Evolutionary conservation across 1,284 basidiomycete species (phyloP), one percentile per base, ranked within the genome.

Genomic region (Bondarzewia mesenterica): DNA sequence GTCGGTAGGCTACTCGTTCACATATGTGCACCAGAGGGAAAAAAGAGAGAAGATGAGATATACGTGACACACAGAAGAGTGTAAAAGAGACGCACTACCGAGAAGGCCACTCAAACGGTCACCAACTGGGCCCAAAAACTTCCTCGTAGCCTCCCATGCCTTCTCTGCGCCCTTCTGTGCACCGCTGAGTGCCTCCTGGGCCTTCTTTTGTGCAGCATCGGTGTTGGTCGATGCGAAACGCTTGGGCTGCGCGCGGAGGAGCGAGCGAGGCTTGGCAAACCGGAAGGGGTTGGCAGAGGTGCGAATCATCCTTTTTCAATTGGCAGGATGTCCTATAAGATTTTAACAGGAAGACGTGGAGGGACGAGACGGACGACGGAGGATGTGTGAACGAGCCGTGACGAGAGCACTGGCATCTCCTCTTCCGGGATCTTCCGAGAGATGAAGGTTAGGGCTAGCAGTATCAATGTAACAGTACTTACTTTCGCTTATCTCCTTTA

Each of bases 1-100:
- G 77, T 56, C 81, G 80, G 74, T 93, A 93, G 26, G 82, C 92
- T 94, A 61, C 5, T 18, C 7, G 43, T 38, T 7, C 5, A 39
- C 23, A 20, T n/a, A 14, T 15, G 48, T 16, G 21, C 7, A 27
- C 25, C 16, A 35, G 27, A 44, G 43, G n/a, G 27, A 35, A 29
- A 29, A n/a, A n/a, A 22, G 27, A 32, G 21, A 7, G 18, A n/a
- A 26, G 4, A 22, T 7, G 18, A 14, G 20, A 37, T 15, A 21
- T 21, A 18, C 32, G 23, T 15, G 20, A n/a, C 5, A 38, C 29
- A n/a, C 14, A 21, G 16, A 18, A 40, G 38, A 18, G 41, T 12
- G 21, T 7, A 18, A 35, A 16, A 10, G 21, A 25, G 27, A 77
- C 81, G 56, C 58, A 89, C 86, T 72, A 51, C 86, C 86, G 25